These are phyloP conservation scores for Marchantia paleacea DNA, from an alignment of 225 moss, liverwort and hornwort genomes.

Conservation along the genomic window DNA sequence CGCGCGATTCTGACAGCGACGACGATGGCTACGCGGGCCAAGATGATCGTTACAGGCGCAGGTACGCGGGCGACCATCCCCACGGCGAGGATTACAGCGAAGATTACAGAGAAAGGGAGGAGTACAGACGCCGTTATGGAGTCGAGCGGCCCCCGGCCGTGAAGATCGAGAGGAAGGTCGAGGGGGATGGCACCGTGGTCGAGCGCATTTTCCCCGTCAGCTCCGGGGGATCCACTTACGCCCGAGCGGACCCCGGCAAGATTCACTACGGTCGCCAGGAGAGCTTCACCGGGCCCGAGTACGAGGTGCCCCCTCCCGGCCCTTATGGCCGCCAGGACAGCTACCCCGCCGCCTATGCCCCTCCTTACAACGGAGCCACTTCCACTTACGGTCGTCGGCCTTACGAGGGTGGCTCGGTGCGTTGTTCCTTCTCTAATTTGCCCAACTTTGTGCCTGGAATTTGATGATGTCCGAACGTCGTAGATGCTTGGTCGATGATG, in stretches of 20 bases:
- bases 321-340: conserved; percentile 9
- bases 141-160: conserved; percentile 20
- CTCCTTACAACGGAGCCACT: conserved; percentile 28
- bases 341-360: conserved; percentile 23
- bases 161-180: conserved; percentile 37
- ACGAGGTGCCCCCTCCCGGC: conserved; percentile 15
- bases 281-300: conserved; percentile 27
- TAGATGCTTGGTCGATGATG: neutral
- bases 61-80: conserved; percentile 15
- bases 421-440: neutral
- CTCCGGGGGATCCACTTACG: neutral
- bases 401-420: conserved; percentile 34
- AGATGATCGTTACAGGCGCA: conserved; percentile 6
- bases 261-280: conserved; percentile 50
- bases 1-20: conserved; percentile 9
- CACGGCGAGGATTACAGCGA: conserved; percentile 11
- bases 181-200: conserved; percentile 46
- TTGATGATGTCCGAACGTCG: neutral
- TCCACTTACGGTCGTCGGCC: conserved; percentile 33
- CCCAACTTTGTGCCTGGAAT: neutral
- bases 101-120: neutral
- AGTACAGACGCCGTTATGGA: conserved; percentile 8
- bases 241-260: conserved; percentile 26
- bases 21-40: conserved; percentile 15
- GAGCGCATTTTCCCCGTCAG: conserved; percentile 37